Evolutionary conservation across 148 eudicot species (phyloP).

Genomic region (Agrostemma githago): DNA sequence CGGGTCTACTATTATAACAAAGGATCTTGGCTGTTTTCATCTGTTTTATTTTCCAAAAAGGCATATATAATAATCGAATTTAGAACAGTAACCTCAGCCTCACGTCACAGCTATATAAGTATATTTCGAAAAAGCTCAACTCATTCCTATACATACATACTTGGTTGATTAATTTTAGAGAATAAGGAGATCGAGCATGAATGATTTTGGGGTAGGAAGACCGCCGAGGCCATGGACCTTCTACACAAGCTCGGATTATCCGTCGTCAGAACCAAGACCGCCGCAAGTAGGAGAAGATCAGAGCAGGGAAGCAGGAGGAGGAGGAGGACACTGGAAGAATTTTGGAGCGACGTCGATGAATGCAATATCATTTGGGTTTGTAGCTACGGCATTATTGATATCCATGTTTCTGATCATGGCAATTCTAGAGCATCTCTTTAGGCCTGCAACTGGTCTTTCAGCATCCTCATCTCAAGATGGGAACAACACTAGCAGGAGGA

Average conservation of each 20-base stretch:
- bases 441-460: constrained; percentile 30
- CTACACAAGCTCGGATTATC: constrained; percentile 17
- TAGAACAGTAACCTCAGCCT: no score
- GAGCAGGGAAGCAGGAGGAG: neutral
- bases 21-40: no score
- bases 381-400: constrained; percentile 66
- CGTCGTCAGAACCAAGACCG: neutral
- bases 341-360: constrained; percentile 43
- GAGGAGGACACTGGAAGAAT: constrained; percentile 43
- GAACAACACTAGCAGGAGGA: neutral
- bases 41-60: no score
- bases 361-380: constrained; percentile 74
- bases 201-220: constrained; percentile 17
- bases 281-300: constrained; percentile 1
- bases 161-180: neutral
- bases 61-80: no score
- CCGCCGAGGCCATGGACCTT: constrained; percentile 23
- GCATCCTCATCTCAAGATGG: constrained; percentile 33
- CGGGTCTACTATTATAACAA: no score
- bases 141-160: no score
- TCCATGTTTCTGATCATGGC: constrained; percentile 80
- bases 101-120: no score
- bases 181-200: constrained; percentile 8
- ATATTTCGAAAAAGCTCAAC: no score
- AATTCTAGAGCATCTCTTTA: constrained; percentile 64